Base-by-base conservation (phyloP, 2,329 filamentous ascomycete genomes). In the Sporothrix protearum region DNA sequence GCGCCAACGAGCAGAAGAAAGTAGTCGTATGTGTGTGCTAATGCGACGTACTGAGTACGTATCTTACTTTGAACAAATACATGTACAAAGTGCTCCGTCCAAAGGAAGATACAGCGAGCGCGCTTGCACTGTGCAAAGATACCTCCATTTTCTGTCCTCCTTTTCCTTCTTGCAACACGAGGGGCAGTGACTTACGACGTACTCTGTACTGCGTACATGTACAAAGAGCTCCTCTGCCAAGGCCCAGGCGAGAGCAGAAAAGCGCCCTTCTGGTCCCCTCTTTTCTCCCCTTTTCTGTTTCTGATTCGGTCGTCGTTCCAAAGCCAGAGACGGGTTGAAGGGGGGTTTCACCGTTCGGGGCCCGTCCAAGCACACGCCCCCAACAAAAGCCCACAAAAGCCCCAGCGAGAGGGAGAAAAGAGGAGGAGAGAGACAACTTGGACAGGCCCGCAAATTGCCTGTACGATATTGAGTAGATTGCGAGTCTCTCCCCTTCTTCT, bases 281-380 rank as follows among this genome's bases (percentile, higher is more conserved):
- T 16, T 33, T 28, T n/a, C 57, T 1, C 28, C 47, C 19, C 12
- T 53, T 39, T 30, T 36, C 28, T 66, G 68, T 70, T 70, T 70
- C 68, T 70, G 68, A 63, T 70, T 70, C 68, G 68, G 55, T 33
- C 68, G n/a, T 14, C 42, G 42, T 45, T 25, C 49, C 8, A 25
- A 28, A 19, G 33, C 33, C 33, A 4, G 39, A 9, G 51, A n/a
- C n/a, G n/a, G n/a, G n/a, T n/a, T n/a, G n/a, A n/a, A 9, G 33
- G 68, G 55, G 33, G 68, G 55, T 70, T 70, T 70, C 68, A 70
- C 68, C 39, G 55, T 70, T 63, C 55, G 36, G 67, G 67, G 33
- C n/a, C 67, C 67, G 67, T 61, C 68, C 39, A 61, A 55, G 68
- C 67, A 69, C 49, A 51, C 45, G n/a, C 59, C 33, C 33, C 36